Evolutionary conservation across 208 protist species (phyloP), one percentile per base, ranked within the genome.

Genomic region (Trypanosoma vivax): DNA sequence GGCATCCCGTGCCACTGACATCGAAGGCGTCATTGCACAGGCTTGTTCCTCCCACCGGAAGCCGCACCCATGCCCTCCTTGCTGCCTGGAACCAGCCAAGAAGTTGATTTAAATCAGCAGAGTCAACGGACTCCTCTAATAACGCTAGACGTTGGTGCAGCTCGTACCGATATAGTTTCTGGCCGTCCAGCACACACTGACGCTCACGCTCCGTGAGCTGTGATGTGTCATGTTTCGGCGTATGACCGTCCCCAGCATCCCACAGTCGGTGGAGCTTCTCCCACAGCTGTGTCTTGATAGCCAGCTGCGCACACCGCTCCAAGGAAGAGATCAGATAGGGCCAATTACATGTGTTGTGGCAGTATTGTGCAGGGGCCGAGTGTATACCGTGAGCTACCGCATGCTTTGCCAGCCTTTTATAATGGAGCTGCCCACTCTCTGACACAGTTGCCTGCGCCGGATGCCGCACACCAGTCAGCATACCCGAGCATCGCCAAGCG

Each of bases 71-170:
- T 37, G 59, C 76, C 4, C 81, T 71, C 6, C 71, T 65, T 27
- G 88, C 77, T 6, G 83, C 27, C 13, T 40, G 16, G 3, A 79
- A 81, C 76, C 75, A 93, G 37, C 69, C 54, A 0, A 88, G 11
- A 1, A 90, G 60, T 21, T 84, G 68, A 14, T 35, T 33, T 27
- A 90, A 51, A 48, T 81, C 70, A 5, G 85, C 85, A 19, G 78
- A 65, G 1, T 67, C 64, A 10, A 93, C 64, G 23, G 76, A 77
- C 54, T 93, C 85, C 58, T 93, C 81, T 16, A 93, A 47, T 10
- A 93, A 65, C 2, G 77, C 72, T 23, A 93, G 40, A 9, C 81
- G 81, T 28, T 76, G 70, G 28, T 76, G 71, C 16, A 93, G 62
- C 55, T 93, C 85, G 45, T 86, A 90, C 27, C 70, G 59, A 52